Conservation (phyloP, 2,329 filamentous ascomycete species). For the Nemania sp. region DNA sequence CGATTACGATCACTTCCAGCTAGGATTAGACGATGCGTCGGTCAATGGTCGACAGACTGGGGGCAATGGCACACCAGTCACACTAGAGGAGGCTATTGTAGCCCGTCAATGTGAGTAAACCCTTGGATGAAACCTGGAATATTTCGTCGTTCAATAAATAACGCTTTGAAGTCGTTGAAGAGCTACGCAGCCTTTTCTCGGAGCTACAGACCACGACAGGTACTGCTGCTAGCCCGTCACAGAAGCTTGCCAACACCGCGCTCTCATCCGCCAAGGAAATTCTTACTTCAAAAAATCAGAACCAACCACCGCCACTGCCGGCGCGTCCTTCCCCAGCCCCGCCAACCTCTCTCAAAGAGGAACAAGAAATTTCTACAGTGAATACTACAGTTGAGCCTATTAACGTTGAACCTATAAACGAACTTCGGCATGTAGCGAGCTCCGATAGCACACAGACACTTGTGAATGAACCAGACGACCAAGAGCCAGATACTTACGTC, state of each 20-base stretch:
- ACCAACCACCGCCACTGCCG: constrained; percentile 54
- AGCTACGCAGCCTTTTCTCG: constrained; percentile 72
- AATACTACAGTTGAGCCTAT: constrained; percentile 41
- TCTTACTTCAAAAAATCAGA: constrained; percentile 30
- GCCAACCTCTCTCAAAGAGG: constrained; percentile 39
- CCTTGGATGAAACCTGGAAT: neutral
- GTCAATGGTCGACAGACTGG: constrained; percentile 74
- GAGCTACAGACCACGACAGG: constrained; percentile 68
- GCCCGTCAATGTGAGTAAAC: constrained; percentile 74
- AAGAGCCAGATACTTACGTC: constrained; percentile 38
- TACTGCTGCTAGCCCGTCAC: constrained; percentile 69
- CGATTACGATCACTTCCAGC: constrained; percentile 71
- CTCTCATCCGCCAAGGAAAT: constrained; percentile 59
- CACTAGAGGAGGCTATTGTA: constrained; percentile 62
- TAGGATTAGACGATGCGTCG: constrained; percentile 67
- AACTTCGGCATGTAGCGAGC: constrained; percentile 49
- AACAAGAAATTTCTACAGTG: constrained; percentile 44
- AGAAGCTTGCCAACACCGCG: constrained; percentile 79
- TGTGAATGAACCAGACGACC: constrained; percentile 49
- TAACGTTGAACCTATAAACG: constrained; percentile 40
- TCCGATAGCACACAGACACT: constrained; percentile 57
- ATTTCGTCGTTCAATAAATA: constrained; percentile 13
- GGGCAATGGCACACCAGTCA: constrained; percentile 59
- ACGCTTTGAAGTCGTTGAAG: constrained; percentile 66
- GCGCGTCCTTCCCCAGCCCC: constrained; percentile 51